Conservation (phyloP, 1,284 basidiomycete genomes). For the Pisolithus thermaeus region DNA sequence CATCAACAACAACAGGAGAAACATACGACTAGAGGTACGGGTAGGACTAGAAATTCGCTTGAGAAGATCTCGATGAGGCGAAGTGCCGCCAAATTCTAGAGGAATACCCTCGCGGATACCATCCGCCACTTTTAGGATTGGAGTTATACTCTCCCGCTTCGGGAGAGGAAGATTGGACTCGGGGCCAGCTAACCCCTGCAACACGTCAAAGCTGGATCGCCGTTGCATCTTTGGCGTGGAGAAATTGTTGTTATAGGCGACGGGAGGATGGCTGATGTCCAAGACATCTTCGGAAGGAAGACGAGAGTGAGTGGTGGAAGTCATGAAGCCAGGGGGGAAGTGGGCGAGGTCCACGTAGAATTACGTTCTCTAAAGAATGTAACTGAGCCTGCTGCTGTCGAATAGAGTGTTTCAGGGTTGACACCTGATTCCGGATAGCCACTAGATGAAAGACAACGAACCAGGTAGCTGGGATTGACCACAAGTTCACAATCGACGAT, state of each 20-base stretch:
- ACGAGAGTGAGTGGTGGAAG: conserved; percentile 23
- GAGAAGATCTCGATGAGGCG: conserved; percentile 34
- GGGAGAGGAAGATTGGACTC: conserved; percentile 70
- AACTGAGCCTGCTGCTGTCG: conserved; percentile 73
- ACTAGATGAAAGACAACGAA: conserved; percentile 40
- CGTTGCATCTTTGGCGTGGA: conserved; percentile 44
- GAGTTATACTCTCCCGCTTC: conserved; percentile 37
- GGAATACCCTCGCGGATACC: conserved; percentile 71
- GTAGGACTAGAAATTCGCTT: conserved; percentile 67
- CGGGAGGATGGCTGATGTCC: conserved; percentile 34
- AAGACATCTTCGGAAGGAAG: conserved; percentile 32
- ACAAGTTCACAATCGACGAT: conserved; percentile 17
- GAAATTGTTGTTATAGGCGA: conserved; percentile 28
- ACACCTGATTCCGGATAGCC: conserved; percentile 66
- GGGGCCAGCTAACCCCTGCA: conserved; percentile 63
- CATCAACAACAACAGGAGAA: conserved; percentile 16
- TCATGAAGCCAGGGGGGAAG: conserved; percentile 42
- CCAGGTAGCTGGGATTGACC: conserved; percentile 20
- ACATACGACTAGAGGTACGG: conserved; percentile 73
- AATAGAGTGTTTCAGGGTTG: conserved; percentile 69
- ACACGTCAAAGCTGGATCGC: conserved; percentile 65
- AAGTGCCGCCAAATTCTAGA: conserved; percentile 40
- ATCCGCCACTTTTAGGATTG: conserved; percentile 38
- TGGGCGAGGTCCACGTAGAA: conserved; percentile 59
- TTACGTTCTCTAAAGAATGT: conserved; percentile 55